Conservation (phyloP, 805 yeast genomes). For the Candida sakaeoensis region DNA sequence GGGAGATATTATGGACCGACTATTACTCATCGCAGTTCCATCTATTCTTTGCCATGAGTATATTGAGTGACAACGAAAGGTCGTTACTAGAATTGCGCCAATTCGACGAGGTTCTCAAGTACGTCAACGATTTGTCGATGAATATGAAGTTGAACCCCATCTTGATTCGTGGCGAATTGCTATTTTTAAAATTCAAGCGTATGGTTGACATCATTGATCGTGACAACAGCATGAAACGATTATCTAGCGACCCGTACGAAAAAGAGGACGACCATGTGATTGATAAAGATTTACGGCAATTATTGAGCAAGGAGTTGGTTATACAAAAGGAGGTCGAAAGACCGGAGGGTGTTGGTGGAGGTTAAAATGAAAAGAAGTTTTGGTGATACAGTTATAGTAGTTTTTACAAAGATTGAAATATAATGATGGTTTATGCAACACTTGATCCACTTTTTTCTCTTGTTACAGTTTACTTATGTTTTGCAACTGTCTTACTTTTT, state of each 20-base stretch:
- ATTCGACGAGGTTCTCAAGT: slow-evolving; percentile 90
- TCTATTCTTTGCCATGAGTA: slow-evolving; percentile 80
- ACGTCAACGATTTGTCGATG: slow-evolving; percentile 85
- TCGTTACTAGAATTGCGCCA: slow-evolving; percentile 67
- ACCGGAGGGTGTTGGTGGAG: slow-evolving; percentile 45
- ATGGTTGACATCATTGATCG: slow-evolving; percentile 78
- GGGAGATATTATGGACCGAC: slow-evolving; percentile 94
- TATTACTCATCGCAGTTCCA: slow-evolving; percentile 83
- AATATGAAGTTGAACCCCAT: slow-evolving; percentile 71
- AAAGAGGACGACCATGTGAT: slow-evolving; percentile 30
- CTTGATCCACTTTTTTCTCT: too few species aligned
- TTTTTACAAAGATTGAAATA: neutral
- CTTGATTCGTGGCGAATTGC: slow-evolving; percentile 76
- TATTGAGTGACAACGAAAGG: slow-evolving; percentile 82
- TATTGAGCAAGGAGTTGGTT: slow-evolving; percentile 59
- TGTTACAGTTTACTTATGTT: too few species aligned
- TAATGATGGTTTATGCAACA: too few species aligned
- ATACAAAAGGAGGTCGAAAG: slow-evolving; percentile 57
- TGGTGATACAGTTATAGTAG: too few species aligned
- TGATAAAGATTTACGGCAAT: slow-evolving; percentile 49
- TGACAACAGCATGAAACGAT: slow-evolving; percentile 25
- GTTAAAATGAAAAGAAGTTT: too few species aligned
- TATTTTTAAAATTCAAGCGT: slow-evolving; percentile 75
- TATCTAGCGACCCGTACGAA: slow-evolving; percentile 17
- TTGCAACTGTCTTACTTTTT: too few species aligned